Conservation (phyloP, 768 basidiomycete species). For the Pleurotus ostreatus region DNA sequence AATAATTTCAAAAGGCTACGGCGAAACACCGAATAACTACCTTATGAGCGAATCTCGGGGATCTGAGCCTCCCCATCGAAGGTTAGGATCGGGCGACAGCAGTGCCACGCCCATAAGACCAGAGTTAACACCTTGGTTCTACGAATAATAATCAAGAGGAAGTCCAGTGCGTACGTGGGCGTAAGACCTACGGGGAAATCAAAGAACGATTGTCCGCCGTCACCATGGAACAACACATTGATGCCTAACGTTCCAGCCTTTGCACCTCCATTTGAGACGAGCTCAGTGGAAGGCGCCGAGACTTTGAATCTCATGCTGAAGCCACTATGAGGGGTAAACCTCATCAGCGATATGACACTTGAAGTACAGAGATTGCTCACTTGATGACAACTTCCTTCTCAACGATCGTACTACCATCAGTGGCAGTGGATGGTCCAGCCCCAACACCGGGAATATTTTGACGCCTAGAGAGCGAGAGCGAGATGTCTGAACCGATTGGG, state of each 20-base stretch:
- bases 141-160: neutral
- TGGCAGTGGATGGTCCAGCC: slow-evolving; percentile 15
- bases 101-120: slow-evolving; percentile 19
- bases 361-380: slow-evolving; percentile 8
- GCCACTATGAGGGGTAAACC: slow-evolving; percentile 11
- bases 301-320: slow-evolving; percentile 24
- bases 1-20: neutral
- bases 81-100: slow-evolving; percentile 16
- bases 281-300: slow-evolving; percentile 20
- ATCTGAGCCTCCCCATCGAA: slow-evolving; percentile 17
- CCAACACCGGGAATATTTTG: slow-evolving; percentile 10
- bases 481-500: neutral
- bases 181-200: slow-evolving; percentile 16
- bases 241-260: slow-evolving; percentile 18
- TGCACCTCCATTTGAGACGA: slow-evolving; percentile 13
- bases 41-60: slow-evolving; percentile 13
- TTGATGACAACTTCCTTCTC: slow-evolving; percentile 23
- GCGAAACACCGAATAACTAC: neutral
- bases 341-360: too few relatives aligned
- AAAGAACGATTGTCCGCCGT: slow-evolving; percentile 20
- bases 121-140: slow-evolving; percentile 18
- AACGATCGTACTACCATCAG: slow-evolving; percentile 22
- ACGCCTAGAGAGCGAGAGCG: neutral
- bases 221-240: slow-evolving; percentile 22
- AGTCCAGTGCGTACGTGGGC: neutral